phyloP scores from a whole-genome alignment of 768 basidiomycete genomes.

The Sporobolomyces phaffii region DNA sequence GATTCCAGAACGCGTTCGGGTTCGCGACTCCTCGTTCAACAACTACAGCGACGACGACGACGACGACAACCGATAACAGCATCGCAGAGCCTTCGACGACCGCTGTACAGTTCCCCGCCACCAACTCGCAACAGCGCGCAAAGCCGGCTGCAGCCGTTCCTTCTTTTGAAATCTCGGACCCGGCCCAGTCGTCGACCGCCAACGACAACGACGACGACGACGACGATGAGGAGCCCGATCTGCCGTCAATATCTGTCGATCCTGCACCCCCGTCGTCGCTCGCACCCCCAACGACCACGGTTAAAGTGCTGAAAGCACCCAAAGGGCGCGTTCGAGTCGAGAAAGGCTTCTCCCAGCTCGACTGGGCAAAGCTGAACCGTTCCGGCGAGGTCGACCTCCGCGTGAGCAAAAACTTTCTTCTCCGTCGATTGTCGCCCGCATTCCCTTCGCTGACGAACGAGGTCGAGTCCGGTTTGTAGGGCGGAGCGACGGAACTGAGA shows the following conservation, averaged over 20 bases:
- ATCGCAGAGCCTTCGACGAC: constrained; percentile 43
- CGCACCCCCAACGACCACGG: constrained; percentile 59
- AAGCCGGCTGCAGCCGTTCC: constrained; percentile 17
- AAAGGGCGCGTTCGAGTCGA: constrained; percentile 85
- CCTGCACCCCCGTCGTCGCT: not conserved
- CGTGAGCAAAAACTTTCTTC: constrained; percentile 48
- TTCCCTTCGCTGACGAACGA: not conserved
- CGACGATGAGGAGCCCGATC: not conserved
- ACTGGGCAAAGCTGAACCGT: constrained; percentile 84
- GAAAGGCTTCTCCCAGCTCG: constrained; percentile 83
- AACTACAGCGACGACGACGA: not conserved
- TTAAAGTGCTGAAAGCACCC: constrained; percentile 50
- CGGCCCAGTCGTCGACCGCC: not conserved
- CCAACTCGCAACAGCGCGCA: constrained; percentile 43
- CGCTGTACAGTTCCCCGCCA: constrained; percentile 46
- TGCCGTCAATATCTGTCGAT: not conserved
- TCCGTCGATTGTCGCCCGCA: constrained; percentile 10
- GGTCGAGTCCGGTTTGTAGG: no score
- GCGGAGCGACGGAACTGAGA: constrained; percentile 60
- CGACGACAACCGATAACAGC: not conserved
- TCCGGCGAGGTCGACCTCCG: constrained; percentile 67
- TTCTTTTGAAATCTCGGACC: constrained; percentile 20
- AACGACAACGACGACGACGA: constrained; percentile 2
- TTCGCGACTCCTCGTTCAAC: not conserved
- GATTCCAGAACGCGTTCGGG: constrained; percentile 1